A percentile compares a stretch with the other conserved stretches of the same genome.
Conservation (phyloP, 768 basidiomycete genomes). For the Mycena leptocephala region DNA sequence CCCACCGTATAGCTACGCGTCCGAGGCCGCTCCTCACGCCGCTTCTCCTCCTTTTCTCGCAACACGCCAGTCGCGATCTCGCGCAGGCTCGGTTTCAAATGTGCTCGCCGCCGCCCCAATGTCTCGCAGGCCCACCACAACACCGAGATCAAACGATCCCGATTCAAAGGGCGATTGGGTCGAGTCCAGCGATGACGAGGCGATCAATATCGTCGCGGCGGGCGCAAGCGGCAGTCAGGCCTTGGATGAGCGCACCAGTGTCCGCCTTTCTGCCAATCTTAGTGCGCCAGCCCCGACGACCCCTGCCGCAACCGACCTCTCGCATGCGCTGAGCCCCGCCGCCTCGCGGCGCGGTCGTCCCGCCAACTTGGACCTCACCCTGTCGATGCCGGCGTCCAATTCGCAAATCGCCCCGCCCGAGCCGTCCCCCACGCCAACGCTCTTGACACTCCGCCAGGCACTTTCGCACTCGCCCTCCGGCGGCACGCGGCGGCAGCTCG, state of each 20-base stretch:
- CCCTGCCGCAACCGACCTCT: slow-evolving; percentile 37
- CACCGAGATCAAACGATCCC: slow-evolving; percentile 53
- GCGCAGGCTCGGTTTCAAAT: slow-evolving; percentile 71
- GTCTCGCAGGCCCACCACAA: slow-evolving; percentile 52
- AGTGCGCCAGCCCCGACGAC: slow-evolving; percentile 48
- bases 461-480: slow-evolving; percentile 64
- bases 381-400: slow-evolving; percentile 50
- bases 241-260: slow-evolving; percentile 88
- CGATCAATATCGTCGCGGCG: slow-evolving; percentile 87
- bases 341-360: slow-evolving; percentile 70
- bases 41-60: slow-evolving; percentile 57
- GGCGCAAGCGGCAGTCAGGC: slow-evolving; percentile 87
- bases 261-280: slow-evolving; percentile 56
- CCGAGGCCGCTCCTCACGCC: slow-evolving; percentile 41
- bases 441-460: slow-evolving; percentile 78
- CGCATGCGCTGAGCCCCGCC: slow-evolving; percentile 30
- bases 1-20: slow-evolving; percentile 72
- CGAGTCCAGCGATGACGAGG: slow-evolving; percentile 90
- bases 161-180: slow-evolving; percentile 79
- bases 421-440: slow-evolving; percentile 75
- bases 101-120: slow-evolving; percentile 67
- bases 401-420: slow-evolving; percentile 54
- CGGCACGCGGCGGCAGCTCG: slow-evolving; percentile 34
- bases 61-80: slow-evolving; percentile 59
- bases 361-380: slow-evolving; percentile 76